Evolutionary conservation across 495 filamentous ascomycete genomes (phyloP).

Genomic region (Tricharina praecox): DNA sequence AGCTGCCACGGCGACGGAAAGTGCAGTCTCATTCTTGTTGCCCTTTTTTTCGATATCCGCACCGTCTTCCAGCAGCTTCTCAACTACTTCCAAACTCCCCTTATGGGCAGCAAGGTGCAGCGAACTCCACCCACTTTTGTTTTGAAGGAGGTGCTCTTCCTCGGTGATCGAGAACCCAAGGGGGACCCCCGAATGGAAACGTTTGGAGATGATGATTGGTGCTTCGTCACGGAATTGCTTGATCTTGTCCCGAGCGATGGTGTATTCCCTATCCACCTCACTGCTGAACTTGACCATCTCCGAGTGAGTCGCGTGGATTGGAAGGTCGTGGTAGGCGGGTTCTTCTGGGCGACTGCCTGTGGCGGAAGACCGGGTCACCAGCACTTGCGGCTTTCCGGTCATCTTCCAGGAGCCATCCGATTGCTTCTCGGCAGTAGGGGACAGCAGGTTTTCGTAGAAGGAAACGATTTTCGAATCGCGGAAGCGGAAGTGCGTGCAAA

Average conservation of each 20-base stretch:
- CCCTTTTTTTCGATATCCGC: not conserved
- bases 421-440: not conserved
- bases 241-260: slow-evolving; percentile 4
- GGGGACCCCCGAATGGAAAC: not conserved
- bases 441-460: slow-evolving; percentile 11
- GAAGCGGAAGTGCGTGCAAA: slow-evolving; percentile 1
- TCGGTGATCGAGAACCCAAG: not conserved
- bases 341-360: slow-evolving; percentile 3
- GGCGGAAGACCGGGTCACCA: slow-evolving; percentile 2
- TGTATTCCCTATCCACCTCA: not conserved
- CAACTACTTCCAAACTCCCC: not conserved
- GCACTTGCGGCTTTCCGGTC: slow-evolving; percentile 1
- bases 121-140: not conserved
- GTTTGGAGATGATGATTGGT: not conserved
- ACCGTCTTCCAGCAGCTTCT: not conserved
- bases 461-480: slow-evolving; percentile 5
- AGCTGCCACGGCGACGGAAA: slow-evolving; percentile 10
- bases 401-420: slow-evolving; percentile 4
- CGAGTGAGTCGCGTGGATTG: slow-evolving; percentile 1
- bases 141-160: not conserved
- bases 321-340: not conserved
- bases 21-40: slow-evolving; percentile 9
- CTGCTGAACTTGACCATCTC: slow-evolving; percentile 2
- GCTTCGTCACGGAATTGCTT: not conserved
- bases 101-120: slow-evolving; percentile 5